Evolutionary conservation across 2,329 filamentous ascomycete genomes (phyloP).

Genomic region (Colletotrichum sp.): DNA sequence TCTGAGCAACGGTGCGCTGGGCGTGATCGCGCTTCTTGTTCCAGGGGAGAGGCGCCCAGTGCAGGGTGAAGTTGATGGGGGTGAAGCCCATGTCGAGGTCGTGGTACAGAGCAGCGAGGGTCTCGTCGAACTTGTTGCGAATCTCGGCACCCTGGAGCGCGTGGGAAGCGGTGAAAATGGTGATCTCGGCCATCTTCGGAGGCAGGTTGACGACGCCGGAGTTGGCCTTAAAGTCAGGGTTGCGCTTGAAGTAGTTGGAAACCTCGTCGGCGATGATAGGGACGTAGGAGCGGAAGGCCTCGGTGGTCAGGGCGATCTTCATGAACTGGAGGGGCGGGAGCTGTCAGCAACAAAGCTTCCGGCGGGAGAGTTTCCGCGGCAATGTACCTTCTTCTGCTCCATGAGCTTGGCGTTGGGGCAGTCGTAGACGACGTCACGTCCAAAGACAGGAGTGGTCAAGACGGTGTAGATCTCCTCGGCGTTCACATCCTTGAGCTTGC

Average conservation of each 20-base stretch:
- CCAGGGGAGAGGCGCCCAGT: conserved; percentile 88
- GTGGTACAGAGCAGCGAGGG: conserved; percentile 83
- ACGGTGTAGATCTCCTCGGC: conserved; percentile 90
- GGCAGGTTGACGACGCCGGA: conserved; percentile 75
- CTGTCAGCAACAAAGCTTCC: conserved; percentile 20
- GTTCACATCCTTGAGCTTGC: conserved; percentile 87
- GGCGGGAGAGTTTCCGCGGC: neutral
- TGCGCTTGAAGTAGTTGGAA: conserved; percentile 72
- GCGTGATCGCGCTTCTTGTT: conserved; percentile 83
- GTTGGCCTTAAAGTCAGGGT: conserved; percentile 68
- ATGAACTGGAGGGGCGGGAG: conserved; percentile 62
- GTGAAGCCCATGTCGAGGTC: conserved; percentile 90
- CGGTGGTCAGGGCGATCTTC: conserved; percentile 79
- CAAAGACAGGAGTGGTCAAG: conserved; percentile 76
- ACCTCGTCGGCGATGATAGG: conserved; percentile 79
- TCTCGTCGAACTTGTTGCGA: conserved; percentile 78
- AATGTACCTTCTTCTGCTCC: conserved; percentile 90
- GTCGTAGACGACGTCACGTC: conserved; percentile 87
- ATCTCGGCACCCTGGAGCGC: conserved; percentile 86
- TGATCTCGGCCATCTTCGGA: conserved; percentile 82
- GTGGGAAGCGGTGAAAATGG: conserved; percentile 88
- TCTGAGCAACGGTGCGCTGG: conserved; percentile 79
- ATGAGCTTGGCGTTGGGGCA: conserved; percentile 91
- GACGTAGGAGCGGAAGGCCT: conserved; percentile 78
- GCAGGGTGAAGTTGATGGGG: conserved; percentile 88